phyloP scores from a whole-genome alignment of 768 basidiomycete species.

The Lepiota brunneoincarnata region DNA sequence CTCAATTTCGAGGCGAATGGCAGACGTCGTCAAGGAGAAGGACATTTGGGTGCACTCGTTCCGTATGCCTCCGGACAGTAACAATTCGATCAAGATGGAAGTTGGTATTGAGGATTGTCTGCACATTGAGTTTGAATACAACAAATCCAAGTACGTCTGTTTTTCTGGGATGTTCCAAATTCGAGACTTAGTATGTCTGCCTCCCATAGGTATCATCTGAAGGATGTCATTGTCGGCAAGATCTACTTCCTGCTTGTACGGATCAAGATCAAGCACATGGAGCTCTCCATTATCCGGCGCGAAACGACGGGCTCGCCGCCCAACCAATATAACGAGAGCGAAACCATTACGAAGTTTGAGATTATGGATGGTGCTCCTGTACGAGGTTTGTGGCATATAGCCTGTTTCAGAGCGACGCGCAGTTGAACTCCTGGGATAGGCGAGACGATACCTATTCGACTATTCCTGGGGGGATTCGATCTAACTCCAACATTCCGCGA shows the following conservation, averaged over 20 bases:
- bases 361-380: conserved; percentile 99
- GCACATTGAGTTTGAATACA: conserved; percentile 99
- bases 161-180: background rate
- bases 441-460: conserved; percentile 96
- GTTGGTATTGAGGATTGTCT: conserved; percentile 99
- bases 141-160: conserved; percentile 92
- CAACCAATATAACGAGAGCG: conserved; percentile 99
- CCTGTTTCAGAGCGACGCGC: background rate
- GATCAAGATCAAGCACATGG: conserved; percentile 99
- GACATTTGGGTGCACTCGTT: conserved; percentile 99
- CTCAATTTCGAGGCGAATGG: conserved; percentile 86
- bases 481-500: conserved; percentile 98
- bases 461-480: conserved; percentile 98
- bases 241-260: conserved; percentile 98
- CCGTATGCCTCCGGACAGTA: conserved; percentile 97
- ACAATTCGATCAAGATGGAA: conserved; percentile 99
- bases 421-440: conserved; percentile 44
- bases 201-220: conserved; percentile 88
- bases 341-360: conserved; percentile 99
- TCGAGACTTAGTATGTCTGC: background rate
- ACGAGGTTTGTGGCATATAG: conserved; percentile 53
- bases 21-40: conserved; percentile 89
- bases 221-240: conserved; percentile 99
- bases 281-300: conserved; percentile 93
- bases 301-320: conserved; percentile 97